Conservation (phyloP, 1,284 basidiomycete genomes). For the Melampsora americana region DNA sequence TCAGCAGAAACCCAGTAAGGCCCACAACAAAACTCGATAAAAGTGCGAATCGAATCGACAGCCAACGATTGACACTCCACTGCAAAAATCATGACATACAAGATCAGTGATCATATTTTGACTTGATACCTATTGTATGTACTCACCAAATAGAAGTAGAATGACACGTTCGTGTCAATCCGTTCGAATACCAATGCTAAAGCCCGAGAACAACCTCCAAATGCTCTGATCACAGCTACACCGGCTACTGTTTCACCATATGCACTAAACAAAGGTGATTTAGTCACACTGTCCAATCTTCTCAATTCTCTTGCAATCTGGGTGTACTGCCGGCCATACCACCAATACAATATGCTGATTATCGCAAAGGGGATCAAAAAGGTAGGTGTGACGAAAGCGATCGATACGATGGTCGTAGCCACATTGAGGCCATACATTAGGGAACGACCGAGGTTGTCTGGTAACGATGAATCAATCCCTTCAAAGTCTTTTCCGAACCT, state of each 20-base stretch:
- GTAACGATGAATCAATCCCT: constrained; percentile 4
- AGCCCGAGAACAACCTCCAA: constrained; percentile 62
- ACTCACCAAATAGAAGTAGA: constrained; percentile 43
- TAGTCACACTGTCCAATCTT: constrained; percentile 70
- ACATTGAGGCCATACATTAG: neutral
- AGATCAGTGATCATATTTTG: neutral
- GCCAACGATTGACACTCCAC: constrained; percentile 67
- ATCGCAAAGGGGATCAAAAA: neutral
- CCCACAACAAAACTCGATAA: constrained; percentile 71
- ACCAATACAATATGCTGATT: constrained; percentile 17
- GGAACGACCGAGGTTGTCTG: constrained; percentile 7
- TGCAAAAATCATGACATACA: neutral
- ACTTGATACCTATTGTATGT: neutral
- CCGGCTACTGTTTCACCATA: constrained; percentile 57
- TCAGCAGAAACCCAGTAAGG: constrained; percentile 62
- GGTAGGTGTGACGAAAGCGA: constrained; percentile 2
- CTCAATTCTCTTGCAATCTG: constrained; percentile 51
- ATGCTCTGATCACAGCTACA: constrained; percentile 78
- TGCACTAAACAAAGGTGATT: constrained; percentile 85
- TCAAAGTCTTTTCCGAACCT: constrained; percentile 20
- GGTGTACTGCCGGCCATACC: constrained; percentile 40
- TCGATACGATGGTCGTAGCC: constrained; percentile 1
- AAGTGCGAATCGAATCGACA: constrained; percentile 76
- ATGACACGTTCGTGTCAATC: constrained; percentile 45
- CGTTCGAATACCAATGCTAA: constrained; percentile 45